phyloP scores from a whole-genome alignment of 1,139 yeast genomes.

The Geotrichum phurueaensis region DNA sequence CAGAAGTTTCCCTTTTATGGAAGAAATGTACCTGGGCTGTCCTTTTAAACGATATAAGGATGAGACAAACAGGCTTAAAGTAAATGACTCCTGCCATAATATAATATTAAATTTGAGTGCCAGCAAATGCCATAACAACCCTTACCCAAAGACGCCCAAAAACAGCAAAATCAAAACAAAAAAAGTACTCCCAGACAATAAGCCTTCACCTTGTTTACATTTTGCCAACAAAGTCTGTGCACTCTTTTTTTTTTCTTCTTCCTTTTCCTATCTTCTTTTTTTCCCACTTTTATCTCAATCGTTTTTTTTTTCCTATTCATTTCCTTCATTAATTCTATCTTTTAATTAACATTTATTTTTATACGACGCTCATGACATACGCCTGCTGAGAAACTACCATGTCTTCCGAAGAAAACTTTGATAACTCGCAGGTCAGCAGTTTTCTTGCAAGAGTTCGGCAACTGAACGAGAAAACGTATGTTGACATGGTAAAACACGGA shows the following conservation, averaged over 20 bases:
- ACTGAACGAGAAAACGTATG: conserved; percentile 34
- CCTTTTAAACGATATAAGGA: no score
- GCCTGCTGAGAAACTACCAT: neutral
- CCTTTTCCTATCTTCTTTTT: neutral
- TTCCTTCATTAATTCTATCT: neutral
- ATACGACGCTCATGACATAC: neutral
- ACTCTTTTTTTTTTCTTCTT: neutral
- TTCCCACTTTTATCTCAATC: neutral
- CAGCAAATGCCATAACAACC: no score
- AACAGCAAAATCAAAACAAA: no score
- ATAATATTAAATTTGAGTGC: no score
- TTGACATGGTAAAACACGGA: neutral
- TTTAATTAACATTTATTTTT: neutral
- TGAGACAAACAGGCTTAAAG: no score
- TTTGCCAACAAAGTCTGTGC: neutral
- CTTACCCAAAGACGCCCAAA: no score
- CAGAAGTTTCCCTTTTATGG: no score
- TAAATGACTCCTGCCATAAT: no score
- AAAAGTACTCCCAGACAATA: no score
- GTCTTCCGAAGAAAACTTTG: neutral
- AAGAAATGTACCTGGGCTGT: no score
- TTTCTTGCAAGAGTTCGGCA: conserved; percentile 35
- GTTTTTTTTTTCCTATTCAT: neutral
- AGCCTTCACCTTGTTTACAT: no score
- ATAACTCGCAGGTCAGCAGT: conserved; percentile 32